Conservation (phyloP, 345 rosid genomes). For the Eucalyptus paniculata region DNA sequence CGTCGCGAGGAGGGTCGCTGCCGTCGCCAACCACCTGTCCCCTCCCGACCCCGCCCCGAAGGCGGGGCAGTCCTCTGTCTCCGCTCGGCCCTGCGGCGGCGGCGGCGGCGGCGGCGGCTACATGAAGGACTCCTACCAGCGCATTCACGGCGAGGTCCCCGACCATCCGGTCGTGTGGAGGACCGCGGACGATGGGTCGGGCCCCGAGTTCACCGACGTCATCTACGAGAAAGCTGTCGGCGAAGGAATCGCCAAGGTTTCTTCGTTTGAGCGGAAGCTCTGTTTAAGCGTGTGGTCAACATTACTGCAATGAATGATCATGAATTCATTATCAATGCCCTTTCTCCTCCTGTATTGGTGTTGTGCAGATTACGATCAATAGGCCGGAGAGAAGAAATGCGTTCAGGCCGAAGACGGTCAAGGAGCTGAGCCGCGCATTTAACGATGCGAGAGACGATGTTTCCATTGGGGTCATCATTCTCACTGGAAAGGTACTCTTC, state of each 20-base stretch:
- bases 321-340: background rate
- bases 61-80: background rate
- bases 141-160: constrained; percentile 14
- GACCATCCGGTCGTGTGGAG: constrained; percentile 49
- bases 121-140: constrained; percentile 20
- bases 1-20: constrained; percentile 36
- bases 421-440: constrained; percentile 78
- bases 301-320: background rate
- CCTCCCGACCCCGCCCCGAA: background rate
- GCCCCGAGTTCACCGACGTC: constrained; percentile 50
- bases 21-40: constrained; percentile 40
- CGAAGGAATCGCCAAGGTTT: constrained; percentile 88
- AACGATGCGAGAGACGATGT: constrained; percentile 76
- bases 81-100: constrained; percentile 4
- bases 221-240: constrained; percentile 73
- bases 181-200: constrained; percentile 20
- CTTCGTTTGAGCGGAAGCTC: background rate
- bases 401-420: constrained; percentile 63
- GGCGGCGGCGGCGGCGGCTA: constrained; percentile 23
- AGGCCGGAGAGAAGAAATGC: constrained; percentile 85
- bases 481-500: constrained; percentile 64
- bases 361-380: constrained; percentile 56
- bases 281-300: background rate
- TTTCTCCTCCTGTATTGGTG: background rate
- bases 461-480: constrained; percentile 71